Evolutionary conservation across 139 green algal species (phyloP).

Genomic region (Yamagishiella unicocca): DNA sequence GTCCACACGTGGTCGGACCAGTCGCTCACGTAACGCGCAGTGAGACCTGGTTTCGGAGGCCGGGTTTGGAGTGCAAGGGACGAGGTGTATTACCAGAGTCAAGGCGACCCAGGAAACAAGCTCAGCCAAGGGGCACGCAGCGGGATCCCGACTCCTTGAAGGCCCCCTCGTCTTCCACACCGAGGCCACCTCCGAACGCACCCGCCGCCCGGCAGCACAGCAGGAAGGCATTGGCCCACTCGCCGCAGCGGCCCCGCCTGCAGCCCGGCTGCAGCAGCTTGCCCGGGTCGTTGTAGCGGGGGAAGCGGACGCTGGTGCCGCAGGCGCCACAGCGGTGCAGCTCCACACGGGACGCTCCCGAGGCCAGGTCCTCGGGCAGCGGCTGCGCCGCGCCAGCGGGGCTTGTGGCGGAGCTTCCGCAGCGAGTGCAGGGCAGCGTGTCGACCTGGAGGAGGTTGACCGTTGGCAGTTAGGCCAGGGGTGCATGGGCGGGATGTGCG

Average conservation of each 20-base stretch:
- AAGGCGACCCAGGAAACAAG: too few relatives aligned
- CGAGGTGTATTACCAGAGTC: too few relatives aligned
- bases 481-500: too few relatives aligned
- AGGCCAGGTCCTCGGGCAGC: conserved; percentile 61
- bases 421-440: conserved; percentile 63
- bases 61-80: neutral
- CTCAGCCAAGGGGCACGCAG: too few relatives aligned
- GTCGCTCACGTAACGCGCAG: conserved; percentile 78
- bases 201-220: conserved; percentile 71
- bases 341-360: conserved; percentile 70
- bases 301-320: conserved; percentile 54
- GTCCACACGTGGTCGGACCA: conserved; percentile 86
- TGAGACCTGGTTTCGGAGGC: conserved; percentile 43
- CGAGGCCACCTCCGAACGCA: too few relatives aligned
- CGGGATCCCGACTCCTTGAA: too few relatives aligned
- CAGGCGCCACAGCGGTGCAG: conserved; percentile 68
- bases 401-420: conserved; percentile 53
- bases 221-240: conserved; percentile 86
- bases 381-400: conserved; percentile 11
- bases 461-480: too few relatives aligned
- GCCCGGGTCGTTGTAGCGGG: conserved; percentile 59
- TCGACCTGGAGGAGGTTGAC: conserved; percentile 29
- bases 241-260: conserved; percentile 56
- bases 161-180: too few relatives aligned
- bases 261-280: conserved; percentile 10